Base-by-base conservation (phyloP, 805 yeast genomes). In the Candida tammaniensis region DNA sequence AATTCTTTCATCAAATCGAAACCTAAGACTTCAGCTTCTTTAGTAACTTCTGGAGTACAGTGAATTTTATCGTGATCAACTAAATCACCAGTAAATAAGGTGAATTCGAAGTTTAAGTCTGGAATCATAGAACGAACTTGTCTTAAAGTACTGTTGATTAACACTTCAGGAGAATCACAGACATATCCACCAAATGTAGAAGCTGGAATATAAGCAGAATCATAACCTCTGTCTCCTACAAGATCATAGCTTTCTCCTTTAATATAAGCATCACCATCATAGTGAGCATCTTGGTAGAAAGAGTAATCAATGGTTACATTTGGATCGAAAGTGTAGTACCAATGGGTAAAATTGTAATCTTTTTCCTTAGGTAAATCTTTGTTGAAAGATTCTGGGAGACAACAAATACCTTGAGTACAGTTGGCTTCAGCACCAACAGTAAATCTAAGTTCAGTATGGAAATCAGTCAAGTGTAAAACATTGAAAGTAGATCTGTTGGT, bases 31-130 rank as follows among this genome's bases (percentile, higher is more conserved):
- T 82, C 93, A 7, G 82, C 80, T 5, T 70, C 84, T 5, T 68
- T 86, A 41, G 84, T 88, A 40, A 76, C 73, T 25, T 79, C 84
- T 29, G 72, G 62, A 30, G 71, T 70, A 47, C 70, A 66, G 28
- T 67, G 64, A 10, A 62, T 48, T 38, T 72, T 78, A 44, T 74
- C 79, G 49, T 81, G 88, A 52, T 82, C 87, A 33, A 81, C 81
- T 52, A 80, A 64, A 49, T 82, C 88, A 37, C 87, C 87, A 5
- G 87, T 82, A 64, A 81, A 81, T 22, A 82, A 55, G 2, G 81
- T 70, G 49, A 81, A 81, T 33, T 78, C 81, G 46, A 71, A 80
- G 9, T 61, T 46, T 29, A 63, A 61, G 21, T 43, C 42, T 17
- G 35, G 30, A 29, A 44, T 43, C 3, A 32, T 17, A 24, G 41